phyloP scores from a whole-genome alignment of 2,329 filamentous ascomycete genomes.

The Neurospora sp. region DNA sequence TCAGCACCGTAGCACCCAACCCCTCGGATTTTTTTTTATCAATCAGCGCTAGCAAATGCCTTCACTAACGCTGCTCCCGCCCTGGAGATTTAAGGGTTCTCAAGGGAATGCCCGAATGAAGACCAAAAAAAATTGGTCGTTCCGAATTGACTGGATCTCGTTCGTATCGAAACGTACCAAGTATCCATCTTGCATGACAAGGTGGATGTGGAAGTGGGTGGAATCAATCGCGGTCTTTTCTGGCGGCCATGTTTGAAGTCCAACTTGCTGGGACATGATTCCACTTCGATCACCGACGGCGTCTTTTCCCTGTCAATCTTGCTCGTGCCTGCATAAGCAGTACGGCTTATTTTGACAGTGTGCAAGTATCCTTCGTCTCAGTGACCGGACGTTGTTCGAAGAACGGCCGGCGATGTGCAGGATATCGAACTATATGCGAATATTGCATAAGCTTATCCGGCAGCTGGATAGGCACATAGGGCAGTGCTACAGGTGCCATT shows the following conservation, averaged over 20 bases:
- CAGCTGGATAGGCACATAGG: neutral
- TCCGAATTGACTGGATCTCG: neutral
- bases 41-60: neutral
- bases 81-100: neutral
- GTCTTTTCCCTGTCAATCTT: neutral
- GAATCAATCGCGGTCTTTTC: neutral
- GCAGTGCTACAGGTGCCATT: neutral
- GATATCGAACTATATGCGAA: neutral
- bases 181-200: neutral
- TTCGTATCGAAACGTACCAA: neutral
- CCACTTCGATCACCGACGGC: neutral
- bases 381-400: neutral
- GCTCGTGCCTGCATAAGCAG: neutral
- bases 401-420: neutral
- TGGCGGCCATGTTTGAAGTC: neutral
- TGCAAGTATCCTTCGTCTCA: neutral
- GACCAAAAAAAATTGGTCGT: neutral
- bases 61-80: neutral
- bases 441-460: neutral
- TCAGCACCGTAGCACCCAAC: constrained; percentile 12
- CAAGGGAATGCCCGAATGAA: neutral
- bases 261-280: neutral
- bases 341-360: neutral
- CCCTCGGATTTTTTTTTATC: constrained; percentile 13
- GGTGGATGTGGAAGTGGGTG: neutral